Percentiles rank a stretch among this genome's conserved stretches.
These are phyloP conservation scores for Kodamaea fungicola DNA, from an alignment of 1,139 yeast species.

Conservation along the genomic window DNA sequence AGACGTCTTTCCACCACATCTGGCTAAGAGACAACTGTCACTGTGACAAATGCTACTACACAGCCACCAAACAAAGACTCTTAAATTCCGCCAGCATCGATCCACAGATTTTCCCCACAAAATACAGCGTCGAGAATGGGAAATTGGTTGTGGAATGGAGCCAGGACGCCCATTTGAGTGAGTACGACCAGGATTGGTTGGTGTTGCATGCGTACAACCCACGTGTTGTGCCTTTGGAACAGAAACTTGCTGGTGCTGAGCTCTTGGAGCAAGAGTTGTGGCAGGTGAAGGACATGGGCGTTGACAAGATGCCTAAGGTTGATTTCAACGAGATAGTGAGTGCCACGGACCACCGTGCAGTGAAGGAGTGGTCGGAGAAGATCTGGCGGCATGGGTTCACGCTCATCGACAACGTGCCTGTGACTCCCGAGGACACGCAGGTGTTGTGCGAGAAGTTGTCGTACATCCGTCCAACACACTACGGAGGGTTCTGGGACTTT, in stretches of 20 bases:
- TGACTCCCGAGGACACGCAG: constrained; percentile 59
- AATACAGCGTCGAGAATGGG: constrained; percentile 12
- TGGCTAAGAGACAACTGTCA: constrained; percentile 76
- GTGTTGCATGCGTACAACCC: constrained; percentile 59
- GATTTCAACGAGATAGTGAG: constrained; percentile 47
- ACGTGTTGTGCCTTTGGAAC: constrained; percentile 29
- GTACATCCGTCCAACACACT: constrained; percentile 69
- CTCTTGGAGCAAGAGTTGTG: constrained; percentile 37
- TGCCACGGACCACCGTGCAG: constrained; percentile 33
- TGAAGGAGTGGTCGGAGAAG: constrained; percentile 58
- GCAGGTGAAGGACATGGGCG: constrained; percentile 45
- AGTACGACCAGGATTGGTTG: constrained; percentile 52
- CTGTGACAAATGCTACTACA: constrained; percentile 58
- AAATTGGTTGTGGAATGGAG: constrained; percentile 38
- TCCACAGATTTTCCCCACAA: constrained; percentile 40
- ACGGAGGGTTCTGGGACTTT: constrained; percentile 82
- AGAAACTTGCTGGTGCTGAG: constrained; percentile 27
- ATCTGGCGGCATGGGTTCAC: constrained; percentile 63
- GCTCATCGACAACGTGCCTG: constrained; percentile 62
- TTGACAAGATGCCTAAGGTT: constrained; percentile 46
- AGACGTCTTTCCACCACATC: constrained; percentile 41
- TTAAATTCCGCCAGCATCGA: constrained; percentile 56
- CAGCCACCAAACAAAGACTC: constrained; percentile 60
- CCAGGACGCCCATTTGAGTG: constrained; percentile 48
- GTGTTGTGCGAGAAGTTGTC: constrained; percentile 57